Conservation (phyloP, 441 rosid species). For the Macaranga tanarius region DNA sequence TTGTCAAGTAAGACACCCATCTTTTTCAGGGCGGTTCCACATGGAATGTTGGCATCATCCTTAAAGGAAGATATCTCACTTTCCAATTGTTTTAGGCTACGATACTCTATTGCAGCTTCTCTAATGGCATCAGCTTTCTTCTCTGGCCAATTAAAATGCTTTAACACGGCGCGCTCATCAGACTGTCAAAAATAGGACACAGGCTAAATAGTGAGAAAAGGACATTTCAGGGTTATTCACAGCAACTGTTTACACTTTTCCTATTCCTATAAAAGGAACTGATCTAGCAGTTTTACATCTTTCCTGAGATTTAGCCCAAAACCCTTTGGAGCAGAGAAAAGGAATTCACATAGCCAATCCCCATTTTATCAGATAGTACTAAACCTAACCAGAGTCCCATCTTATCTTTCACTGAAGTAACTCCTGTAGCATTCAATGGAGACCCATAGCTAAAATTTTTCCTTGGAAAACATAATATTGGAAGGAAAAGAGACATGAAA, state of each 20-base stretch:
- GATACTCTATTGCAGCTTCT: conserved; percentile 88
- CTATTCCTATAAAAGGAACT: neutral
- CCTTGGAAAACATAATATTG: too few relatives aligned
- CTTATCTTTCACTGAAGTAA: neutral
- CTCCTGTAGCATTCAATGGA: neutral
- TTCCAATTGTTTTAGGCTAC: conserved; percentile 66
- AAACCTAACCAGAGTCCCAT: neutral
- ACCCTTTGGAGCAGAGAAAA: too few relatives aligned
- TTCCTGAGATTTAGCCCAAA: too few relatives aligned
- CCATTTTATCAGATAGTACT: too few relatives aligned
- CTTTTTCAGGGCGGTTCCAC: conserved; percentile 69
- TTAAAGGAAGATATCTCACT: conserved; percentile 56
- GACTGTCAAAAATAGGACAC: conserved; percentile 45
- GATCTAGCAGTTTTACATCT: too few relatives aligned
- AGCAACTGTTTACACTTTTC: conserved; percentile 2
- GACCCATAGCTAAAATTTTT: neutral
- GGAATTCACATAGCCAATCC: too few relatives aligned
- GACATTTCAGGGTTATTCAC: neutral
- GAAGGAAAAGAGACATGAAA: too few relatives aligned
- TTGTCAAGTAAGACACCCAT: conserved; percentile 76
- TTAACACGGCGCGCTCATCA: conserved; percentile 85
- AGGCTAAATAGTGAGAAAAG: neutral
- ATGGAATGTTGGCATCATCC: conserved; percentile 54
- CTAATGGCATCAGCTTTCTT: conserved; percentile 84
- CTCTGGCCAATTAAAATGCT: conserved; percentile 98